A percentile compares a stretch with the other conserved stretches of the same genome.
These are phyloP conservation scores for Cladosporium sp. DNA, from an alignment of 2,329 filamentous ascomycete species.

Conservation along the genomic window DNA sequence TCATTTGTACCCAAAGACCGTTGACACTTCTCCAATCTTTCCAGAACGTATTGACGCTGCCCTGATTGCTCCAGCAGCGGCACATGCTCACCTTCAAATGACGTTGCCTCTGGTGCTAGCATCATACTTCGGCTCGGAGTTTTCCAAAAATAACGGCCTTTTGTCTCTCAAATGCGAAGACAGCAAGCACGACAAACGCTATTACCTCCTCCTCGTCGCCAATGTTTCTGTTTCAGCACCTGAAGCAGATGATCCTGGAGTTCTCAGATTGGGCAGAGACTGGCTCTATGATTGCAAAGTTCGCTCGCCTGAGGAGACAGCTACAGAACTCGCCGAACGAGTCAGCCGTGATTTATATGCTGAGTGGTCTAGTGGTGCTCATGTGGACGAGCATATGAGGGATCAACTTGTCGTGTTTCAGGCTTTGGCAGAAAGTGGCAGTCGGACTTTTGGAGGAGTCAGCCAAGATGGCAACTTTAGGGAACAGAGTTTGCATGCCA, in stretches of 20 bases:
- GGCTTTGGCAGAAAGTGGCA: slow-evolving; percentile 46
- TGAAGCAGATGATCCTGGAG: neutral
- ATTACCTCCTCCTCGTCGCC: slow-evolving; percentile 56
- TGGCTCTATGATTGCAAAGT: slow-evolving; percentile 43
- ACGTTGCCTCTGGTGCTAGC: slow-evolving; percentile 13
- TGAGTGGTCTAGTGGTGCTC: slow-evolving; percentile 46
- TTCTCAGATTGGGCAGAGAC: slow-evolving; percentile 49
- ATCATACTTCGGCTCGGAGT: slow-evolving; percentile 15
- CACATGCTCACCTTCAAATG: slow-evolving; percentile 26
- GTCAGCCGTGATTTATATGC: slow-evolving; percentile 41
- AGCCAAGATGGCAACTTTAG: slow-evolving; percentile 19
- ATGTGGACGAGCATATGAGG: slow-evolving; percentile 52
- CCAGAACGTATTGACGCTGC: slow-evolving; percentile 32
- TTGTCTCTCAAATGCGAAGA: slow-evolving; percentile 20
- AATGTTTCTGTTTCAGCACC: slow-evolving; percentile 29
- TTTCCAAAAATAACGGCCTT: slow-evolving; percentile 1
- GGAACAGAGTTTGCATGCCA: slow-evolving; percentile 41
- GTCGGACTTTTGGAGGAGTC: slow-evolving; percentile 30
- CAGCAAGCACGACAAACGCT: slow-evolving; percentile 25
- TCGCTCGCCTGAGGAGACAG: slow-evolving; percentile 15
- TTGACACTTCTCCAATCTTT: no score
- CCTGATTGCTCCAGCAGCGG: slow-evolving; percentile 34
- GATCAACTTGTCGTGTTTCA: slow-evolving; percentile 60
- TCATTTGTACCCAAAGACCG: slow-evolving; percentile 28
- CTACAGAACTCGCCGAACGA: slow-evolving; percentile 35